Evolutionary conservation across 208 protist species (phyloP), one percentile per base, ranked within the genome.

Genomic region (Acanthamoeba royreba): DNA sequence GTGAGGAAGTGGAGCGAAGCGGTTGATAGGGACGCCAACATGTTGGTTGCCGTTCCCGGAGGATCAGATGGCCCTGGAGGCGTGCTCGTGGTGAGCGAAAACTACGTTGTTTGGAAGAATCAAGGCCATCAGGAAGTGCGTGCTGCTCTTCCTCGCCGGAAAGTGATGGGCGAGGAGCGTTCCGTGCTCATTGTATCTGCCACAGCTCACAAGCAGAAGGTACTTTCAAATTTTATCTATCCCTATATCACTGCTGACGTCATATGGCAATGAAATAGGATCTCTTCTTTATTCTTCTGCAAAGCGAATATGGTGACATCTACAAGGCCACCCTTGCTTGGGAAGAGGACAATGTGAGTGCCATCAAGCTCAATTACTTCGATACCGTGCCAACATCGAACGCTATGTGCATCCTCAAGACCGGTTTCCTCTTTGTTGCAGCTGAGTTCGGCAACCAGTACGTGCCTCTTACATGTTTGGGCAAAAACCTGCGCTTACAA

Each of bases 281-380:
- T 17, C 95, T 98, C 95, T 99, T 99, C 79, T 99, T 99, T 94
- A 95, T 99, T 81, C 93, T 99, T 1, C 42, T 99, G 52, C 99
- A 99, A 96, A 98, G 98, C 38, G 99, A 99, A 94, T 96, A 97
- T 13, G 99, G 99, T n/a, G 99, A 99, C 94, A 49, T 99, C 28
- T 99, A 99, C 95, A 99, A 99, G 66, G 96, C 99, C 3, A 98
- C 97, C 11, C 95, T 99, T 0, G 94, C 94, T 5, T 96, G 97
- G 74, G 98, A 98, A 25, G 97, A 98, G 87, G 97, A 98, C 25
- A 53, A 85, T 1, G 97, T 98, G 0, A 42, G 86, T 13, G 94
- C 95, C 17, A 94, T 99, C 0, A 93, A 95, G 11, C 95, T 99
- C 43, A 95, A 97, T 42, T 99, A 99, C 96, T 99, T 99, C 94